A percentile compares a stretch with the other conserved stretches of the same genome.
phyloP scores from a whole-genome alignment of 331 rosid genomes.

The Rosa hybrid region DNA sequence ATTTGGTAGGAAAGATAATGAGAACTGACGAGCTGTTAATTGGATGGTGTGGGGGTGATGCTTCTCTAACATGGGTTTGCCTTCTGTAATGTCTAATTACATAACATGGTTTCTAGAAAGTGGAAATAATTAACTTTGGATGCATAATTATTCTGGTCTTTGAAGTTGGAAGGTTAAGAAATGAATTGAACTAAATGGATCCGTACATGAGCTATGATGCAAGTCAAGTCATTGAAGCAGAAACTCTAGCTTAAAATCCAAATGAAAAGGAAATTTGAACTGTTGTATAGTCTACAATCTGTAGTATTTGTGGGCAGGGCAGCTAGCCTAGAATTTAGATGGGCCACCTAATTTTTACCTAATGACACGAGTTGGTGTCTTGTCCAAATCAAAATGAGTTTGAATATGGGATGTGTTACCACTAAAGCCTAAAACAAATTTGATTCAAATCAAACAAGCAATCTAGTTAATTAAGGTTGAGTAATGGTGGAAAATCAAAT shows the following conservation, averaged over 20 bases:
- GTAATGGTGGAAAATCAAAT: neutral
- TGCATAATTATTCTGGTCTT: neutral
- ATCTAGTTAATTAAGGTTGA: neutral
- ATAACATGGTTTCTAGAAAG: neutral
- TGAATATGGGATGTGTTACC: neutral
- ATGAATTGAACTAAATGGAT: conserved; percentile 1
- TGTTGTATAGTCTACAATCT: conserved; percentile 13
- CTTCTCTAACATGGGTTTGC: conserved; percentile 5
- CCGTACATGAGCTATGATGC: neutral
- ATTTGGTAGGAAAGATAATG: conserved; percentile 23
- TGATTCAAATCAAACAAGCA: neutral
- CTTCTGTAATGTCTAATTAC: neutral
- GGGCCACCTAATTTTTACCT: conserved; percentile 19
- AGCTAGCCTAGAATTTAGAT: conserved; percentile 15
- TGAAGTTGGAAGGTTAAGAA: neutral
- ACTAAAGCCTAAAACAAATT: neutral
- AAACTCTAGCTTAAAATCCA: conserved; percentile 16
- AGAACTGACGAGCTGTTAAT: conserved; percentile 21
- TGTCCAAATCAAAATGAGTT: conserved; percentile 17
- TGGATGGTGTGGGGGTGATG: neutral
- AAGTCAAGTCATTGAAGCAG: neutral
- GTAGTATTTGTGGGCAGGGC: neutral
- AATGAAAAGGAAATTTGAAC: conserved; percentile 31
- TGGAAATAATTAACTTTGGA: neutral
- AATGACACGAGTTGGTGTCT: conserved; percentile 24